Evolutionary conservation across 2,329 filamentous ascomycete species (phyloP).

Genomic region (Ophiocordyceps camponoti-saundersi): DNA sequence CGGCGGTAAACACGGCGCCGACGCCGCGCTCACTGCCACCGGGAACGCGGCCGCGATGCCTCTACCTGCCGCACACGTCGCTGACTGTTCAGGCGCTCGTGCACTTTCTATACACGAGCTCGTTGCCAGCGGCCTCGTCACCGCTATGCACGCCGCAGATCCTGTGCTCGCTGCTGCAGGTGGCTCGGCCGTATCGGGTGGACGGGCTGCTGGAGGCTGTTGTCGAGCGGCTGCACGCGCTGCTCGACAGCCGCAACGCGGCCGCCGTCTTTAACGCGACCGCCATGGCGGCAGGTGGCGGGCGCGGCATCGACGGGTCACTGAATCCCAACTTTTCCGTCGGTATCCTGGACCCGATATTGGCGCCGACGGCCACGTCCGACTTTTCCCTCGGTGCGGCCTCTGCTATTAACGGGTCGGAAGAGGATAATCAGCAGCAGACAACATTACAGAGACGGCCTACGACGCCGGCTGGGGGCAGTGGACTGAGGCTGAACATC

Average conservation of each 20-base stretch:
- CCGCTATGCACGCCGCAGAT: slow-evolving; percentile 85
- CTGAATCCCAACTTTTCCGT: slow-evolving; percentile 48
- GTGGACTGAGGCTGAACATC: slow-evolving; percentile 22
- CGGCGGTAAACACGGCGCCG: slow-evolving; percentile 33
- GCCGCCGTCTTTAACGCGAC: slow-evolving; percentile 96
- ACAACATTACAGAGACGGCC: not conserved
- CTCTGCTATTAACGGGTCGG: not conserved
- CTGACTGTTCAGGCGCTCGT: slow-evolving; percentile 80
- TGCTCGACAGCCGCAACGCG: slow-evolving; percentile 84
- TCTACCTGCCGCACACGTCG: slow-evolving; percentile 86
- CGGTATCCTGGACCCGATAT: slow-evolving; percentile 26
- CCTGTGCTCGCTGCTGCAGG: slow-evolving; percentile 83
- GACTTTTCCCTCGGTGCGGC: slow-evolving; percentile 16
- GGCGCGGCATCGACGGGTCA: slow-evolving; percentile 58
- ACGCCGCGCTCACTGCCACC: slow-evolving; percentile 41
- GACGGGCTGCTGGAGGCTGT: slow-evolving; percentile 86
- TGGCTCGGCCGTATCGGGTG: slow-evolving; percentile 82
- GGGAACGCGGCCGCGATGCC: slow-evolving; percentile 57
- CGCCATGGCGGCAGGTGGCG: slow-evolving; percentile 92
- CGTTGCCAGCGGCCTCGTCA: slow-evolving; percentile 59
- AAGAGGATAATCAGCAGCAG: not conserved
- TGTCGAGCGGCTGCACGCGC: slow-evolving; percentile 74
- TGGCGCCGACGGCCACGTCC: slow-evolving; percentile 14
- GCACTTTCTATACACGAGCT: slow-evolving; percentile 86
- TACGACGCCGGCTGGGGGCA: not conserved